Conservation (phyloP, 2,329 filamentous ascomycete species). For the Monosporascus sp. region DNA sequence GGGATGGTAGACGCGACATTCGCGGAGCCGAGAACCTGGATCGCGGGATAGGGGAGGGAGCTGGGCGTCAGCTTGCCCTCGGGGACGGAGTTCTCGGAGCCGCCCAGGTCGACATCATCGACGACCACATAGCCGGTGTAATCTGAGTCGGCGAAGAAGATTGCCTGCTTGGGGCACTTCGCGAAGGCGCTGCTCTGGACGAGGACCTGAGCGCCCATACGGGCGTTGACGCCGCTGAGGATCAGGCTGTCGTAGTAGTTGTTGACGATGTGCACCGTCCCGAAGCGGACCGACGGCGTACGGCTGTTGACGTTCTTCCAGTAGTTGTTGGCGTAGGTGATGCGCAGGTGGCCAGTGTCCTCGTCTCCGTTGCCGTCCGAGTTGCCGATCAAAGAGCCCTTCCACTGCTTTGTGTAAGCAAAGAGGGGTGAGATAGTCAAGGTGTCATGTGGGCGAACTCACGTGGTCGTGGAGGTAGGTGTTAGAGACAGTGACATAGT, state of each 20-base stretch:
- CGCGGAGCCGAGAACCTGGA: constrained; percentile 38
- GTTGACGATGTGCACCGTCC: constrained; percentile 56
- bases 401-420: constrained; percentile 27
- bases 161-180: background rate
- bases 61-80: constrained; percentile 39
- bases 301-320: constrained; percentile 61
- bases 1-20: constrained; percentile 40
- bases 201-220: constrained; percentile 45
- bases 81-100: constrained; percentile 41
- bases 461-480: constrained; percentile 38
- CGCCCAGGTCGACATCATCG: constrained; percentile 39
- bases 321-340: constrained; percentile 65
- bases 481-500: constrained; percentile 38
- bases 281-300: constrained; percentile 59
- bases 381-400: constrained; percentile 56
- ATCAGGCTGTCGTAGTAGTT: constrained; percentile 41
- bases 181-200: constrained; percentile 30
- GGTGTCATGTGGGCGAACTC: background rate
- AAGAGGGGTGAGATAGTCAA: background rate
- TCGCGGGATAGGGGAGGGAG: constrained; percentile 49
- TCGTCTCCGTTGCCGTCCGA: constrained; percentile 52
- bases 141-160: constrained; percentile 34
- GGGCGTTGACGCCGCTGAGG: constrained; percentile 47
- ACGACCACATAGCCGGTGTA: constrained; percentile 35
- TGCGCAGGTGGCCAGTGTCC: constrained; percentile 56